A percentile compares a stretch with the other conserved stretches of the same genome.
Evolutionary conservation across 495 filamentous ascomycete species (phyloP).

Genomic region (Cercophora newfieldiana): DNA sequence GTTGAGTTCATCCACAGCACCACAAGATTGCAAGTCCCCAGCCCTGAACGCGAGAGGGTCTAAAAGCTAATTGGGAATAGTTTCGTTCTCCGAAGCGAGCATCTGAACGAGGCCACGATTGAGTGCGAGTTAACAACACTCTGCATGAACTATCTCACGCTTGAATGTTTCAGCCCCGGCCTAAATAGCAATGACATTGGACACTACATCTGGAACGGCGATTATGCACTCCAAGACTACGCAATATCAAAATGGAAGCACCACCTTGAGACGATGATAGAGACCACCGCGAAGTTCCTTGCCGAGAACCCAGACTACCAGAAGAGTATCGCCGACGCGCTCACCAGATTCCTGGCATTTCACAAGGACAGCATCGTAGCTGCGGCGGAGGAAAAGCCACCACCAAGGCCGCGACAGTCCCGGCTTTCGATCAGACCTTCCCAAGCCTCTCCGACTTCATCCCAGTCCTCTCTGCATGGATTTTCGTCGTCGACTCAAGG

Average conservation of each 20-base stretch:
- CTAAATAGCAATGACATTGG: conserved; percentile 22
- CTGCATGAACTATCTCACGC: conserved; percentile 42
- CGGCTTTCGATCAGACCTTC: neutral
- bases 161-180: conserved; percentile 32
- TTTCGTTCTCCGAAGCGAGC: conserved; percentile 23
- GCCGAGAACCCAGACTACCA: conserved; percentile 1
- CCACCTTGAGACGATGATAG: conserved; percentile 32
- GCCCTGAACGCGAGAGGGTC: neutral
- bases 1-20: conserved; percentile 30
- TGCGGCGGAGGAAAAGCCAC: conserved; percentile 8
- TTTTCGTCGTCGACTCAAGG: neutral
- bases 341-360: conserved; percentile 16
- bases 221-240: conserved; percentile 44
- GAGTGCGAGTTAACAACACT: conserved; percentile 38
- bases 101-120: conserved; percentile 31
- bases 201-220: conserved; percentile 26
- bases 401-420: neutral
- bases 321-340: neutral
- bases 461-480: neutral
- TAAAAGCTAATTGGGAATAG: neutral
- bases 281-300: conserved; percentile 2
- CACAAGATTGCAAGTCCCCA: conserved; percentile 20
- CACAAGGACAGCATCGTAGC: conserved; percentile 5
- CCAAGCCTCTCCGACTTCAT: neutral
- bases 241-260: conserved; percentile 40